phyloP scores from a whole-genome alignment of 2,329 filamentous ascomycete genomes.

The Fusarium sp. region DNA sequence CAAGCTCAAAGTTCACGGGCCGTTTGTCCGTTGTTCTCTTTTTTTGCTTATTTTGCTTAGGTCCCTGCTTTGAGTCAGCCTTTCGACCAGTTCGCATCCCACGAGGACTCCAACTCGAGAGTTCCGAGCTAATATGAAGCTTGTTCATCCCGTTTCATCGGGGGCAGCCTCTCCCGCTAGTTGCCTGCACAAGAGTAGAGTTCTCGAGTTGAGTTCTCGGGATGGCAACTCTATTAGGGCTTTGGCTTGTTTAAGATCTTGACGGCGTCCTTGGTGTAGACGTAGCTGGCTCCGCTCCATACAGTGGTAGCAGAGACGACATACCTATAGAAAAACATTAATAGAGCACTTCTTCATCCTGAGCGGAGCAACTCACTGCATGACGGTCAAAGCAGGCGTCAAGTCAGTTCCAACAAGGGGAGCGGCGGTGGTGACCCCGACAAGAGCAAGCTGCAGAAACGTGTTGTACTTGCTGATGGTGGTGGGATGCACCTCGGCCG shows the following conservation, averaged over 20 bases:
- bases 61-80: not conserved
- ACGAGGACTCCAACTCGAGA: not conserved
- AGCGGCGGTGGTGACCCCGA: conserved; percentile 86
- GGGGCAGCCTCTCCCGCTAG: conserved; percentile 1
- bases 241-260: conserved; percentile 77
- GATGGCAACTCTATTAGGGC: not conserved
- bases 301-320: conserved; percentile 90
- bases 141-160: not conserved
- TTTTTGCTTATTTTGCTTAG: not conserved
- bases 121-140: conserved; percentile 8
- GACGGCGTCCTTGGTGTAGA: conserved; percentile 91
- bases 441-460: conserved; percentile 87
- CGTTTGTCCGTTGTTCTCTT: not conserved
- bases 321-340: conserved; percentile 70
- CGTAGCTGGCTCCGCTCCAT: conserved; percentile 94
- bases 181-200: not conserved
- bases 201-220: not conserved
- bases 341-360: not conserved
- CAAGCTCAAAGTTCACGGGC: conserved; percentile 29
- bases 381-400: conserved; percentile 68
- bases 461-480: conserved; percentile 95
- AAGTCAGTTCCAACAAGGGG: conserved; percentile 79
- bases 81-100: too few relatives aligned
- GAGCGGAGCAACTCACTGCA: conserved; percentile 70
- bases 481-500: conserved; percentile 87